Conservation (phyloP, 345 rosid species). For the Brassica juncea region DNA sequence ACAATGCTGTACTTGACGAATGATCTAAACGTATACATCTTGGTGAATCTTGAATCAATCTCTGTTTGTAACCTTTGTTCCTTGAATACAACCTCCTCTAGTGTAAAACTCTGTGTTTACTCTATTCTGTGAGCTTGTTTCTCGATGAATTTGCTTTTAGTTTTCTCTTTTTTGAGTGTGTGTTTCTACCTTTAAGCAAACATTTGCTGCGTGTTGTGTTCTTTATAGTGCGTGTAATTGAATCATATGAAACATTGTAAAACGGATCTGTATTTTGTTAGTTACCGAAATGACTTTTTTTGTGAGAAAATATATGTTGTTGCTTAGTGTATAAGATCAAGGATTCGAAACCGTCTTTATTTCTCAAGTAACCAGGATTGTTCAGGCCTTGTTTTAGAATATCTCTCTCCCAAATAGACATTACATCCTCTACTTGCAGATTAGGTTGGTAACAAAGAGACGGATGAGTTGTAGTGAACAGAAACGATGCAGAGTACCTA, state of each 20-base stretch:
- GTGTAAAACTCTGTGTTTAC: slow-evolving; percentile 26
- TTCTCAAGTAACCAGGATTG: neutral
- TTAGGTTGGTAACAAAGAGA: neutral
- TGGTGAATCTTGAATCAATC: no score
- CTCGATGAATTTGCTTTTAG: no score
- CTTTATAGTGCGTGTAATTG: slow-evolving; percentile 25
- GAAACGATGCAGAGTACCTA: neutral
- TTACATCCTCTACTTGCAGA: neutral
- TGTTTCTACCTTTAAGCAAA: neutral
- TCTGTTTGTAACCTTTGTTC: neutral
- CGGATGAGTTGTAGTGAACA: neutral
- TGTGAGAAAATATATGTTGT: neutral
- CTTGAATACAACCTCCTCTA: slow-evolving; percentile 7
- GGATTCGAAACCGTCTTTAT: neutral
- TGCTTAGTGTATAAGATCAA: neutral
- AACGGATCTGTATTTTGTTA: neutral
- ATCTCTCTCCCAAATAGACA: neutral
- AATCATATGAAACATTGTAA: neutral
- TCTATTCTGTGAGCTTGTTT: slow-evolving; percentile 18
- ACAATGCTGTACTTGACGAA: no score
- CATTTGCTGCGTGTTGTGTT: slow-evolving; percentile 15
- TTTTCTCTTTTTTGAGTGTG: no score
- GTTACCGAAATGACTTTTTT: neutral
- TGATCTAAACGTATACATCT: no score
- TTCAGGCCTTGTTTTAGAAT: neutral